Percentiles rank a stretch among this genome's conserved stretches.
phyloP scores from a whole-genome alignment of 768 basidiomycete genomes.

The Phylloporus scabripes region DNA sequence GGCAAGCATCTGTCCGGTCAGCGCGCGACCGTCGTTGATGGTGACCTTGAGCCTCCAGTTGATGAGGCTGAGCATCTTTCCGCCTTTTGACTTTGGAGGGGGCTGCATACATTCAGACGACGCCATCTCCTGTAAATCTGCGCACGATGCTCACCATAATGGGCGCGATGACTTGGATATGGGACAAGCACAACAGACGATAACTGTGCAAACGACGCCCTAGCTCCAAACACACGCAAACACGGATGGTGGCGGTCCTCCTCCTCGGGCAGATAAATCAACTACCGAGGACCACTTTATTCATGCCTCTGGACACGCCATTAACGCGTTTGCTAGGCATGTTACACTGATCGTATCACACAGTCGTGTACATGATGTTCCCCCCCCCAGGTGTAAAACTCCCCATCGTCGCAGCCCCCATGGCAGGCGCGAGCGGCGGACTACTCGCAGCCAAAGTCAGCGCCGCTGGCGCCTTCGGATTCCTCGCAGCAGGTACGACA shows the following conservation, averaged over 20 bases:
- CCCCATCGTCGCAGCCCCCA: slow-evolving; percentile 62
- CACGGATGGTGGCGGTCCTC: slow-evolving; percentile 3
- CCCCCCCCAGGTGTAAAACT: slow-evolving; percentile 42
- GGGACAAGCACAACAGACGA: slow-evolving; percentile 14
- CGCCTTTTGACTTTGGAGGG: slow-evolving; percentile 95
- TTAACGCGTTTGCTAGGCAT: slow-evolving; percentile 50
- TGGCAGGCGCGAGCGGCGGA: slow-evolving; percentile 68
- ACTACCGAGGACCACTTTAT: background rate
- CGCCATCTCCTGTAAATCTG: slow-evolving; percentile 6
- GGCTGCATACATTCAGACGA: slow-evolving; percentile 43
- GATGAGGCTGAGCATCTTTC: slow-evolving; percentile 96
- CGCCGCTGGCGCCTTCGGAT: slow-evolving; percentile 70
- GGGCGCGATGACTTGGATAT: slow-evolving; percentile 35
- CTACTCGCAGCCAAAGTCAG: slow-evolving; percentile 55
- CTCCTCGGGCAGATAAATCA: background rate
- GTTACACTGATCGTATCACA: slow-evolving; percentile 10
- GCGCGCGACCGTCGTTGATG: slow-evolving; percentile 92
- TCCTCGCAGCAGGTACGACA: slow-evolving; percentile 54
- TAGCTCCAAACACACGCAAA: slow-evolving; percentile 21
- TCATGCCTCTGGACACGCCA: slow-evolving; percentile 30
- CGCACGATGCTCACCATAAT: slow-evolving; percentile 47
- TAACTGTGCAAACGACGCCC: slow-evolving; percentile 11
- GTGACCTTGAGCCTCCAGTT: slow-evolving; percentile 98
- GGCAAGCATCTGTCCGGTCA: slow-evolving; percentile 98
- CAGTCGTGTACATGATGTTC: background rate